Percentiles rank a stretch among this genome's conserved stretches.
Evolutionary conservation across 306 rosid genomes (phyloP).

Genomic region (Cucumis sativus): DNA sequence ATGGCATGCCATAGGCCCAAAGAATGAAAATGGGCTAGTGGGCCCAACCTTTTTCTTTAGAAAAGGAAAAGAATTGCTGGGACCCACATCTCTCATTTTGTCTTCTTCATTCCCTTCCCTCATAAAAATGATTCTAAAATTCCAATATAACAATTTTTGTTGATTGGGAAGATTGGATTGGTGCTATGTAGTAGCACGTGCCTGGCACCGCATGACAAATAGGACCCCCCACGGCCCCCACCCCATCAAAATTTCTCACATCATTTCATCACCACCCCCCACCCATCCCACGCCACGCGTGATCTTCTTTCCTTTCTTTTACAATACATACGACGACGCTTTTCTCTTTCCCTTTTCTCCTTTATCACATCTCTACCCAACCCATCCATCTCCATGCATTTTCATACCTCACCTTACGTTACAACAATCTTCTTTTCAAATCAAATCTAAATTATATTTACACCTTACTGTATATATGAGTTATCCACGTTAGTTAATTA

Average conservation of each 20-base stretch:
- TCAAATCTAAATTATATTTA: too few relatives aligned
- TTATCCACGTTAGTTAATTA: too few relatives aligned
- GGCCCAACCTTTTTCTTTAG: neutral
- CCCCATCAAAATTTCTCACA: neutral
- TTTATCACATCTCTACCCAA: neutral
- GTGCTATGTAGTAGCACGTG: neutral
- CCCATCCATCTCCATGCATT: too few relatives aligned
- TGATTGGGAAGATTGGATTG: neutral
- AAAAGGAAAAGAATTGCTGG: neutral
- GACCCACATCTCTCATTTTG: neutral
- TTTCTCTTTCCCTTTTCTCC: neutral
- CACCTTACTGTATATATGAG: too few relatives aligned
- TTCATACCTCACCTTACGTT: too few relatives aligned
- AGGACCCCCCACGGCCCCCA: neutral
- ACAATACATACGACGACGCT: neutral
- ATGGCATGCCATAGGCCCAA: slow-evolving; percentile 6
- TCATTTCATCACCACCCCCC: neutral
- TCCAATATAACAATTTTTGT: neutral
- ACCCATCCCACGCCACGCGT: slow-evolving; percentile 23
- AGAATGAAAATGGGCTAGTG: slow-evolving; percentile 1
- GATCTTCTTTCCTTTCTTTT: slow-evolving; percentile 24
- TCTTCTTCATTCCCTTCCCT: slow-evolving; percentile 11
- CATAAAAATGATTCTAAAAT: neutral
- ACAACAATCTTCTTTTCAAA: too few relatives aligned
- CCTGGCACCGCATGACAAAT: slow-evolving; percentile 7